Evolutionary conservation across 2,329 filamentous ascomycete genomes (phyloP).

Genomic region (Neofusicoccum cordaticola): DNA sequence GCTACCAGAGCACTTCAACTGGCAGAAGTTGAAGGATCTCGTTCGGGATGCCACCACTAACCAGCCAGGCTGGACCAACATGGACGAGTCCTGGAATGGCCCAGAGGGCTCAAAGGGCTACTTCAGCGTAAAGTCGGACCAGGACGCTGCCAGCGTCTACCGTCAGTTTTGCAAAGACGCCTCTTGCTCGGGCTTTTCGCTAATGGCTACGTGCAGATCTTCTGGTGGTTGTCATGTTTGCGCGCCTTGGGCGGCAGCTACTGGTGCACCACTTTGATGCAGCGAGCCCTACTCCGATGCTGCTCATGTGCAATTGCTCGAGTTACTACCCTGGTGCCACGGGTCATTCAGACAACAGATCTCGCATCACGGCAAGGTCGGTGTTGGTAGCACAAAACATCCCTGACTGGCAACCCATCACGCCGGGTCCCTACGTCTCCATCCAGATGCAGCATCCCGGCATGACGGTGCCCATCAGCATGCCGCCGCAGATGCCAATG

Average conservation of each 20-base stretch:
- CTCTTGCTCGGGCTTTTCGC: constrained; percentile 26
- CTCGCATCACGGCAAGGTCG: constrained; percentile 31
- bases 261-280: constrained; percentile 21
- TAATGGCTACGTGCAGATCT: not conserved
- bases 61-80: constrained; percentile 38
- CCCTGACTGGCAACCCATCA: not conserved
- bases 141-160: constrained; percentile 29
- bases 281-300: constrained; percentile 24
- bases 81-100: constrained; percentile 23
- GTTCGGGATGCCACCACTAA: constrained; percentile 32
- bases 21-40: constrained; percentile 39
- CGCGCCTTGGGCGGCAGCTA: constrained; percentile 24
- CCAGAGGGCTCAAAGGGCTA: constrained; percentile 32
- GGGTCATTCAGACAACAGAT: constrained; percentile 29
- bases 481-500: not conserved
- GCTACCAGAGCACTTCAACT: constrained; percentile 21
- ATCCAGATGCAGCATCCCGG: constrained; percentile 13
- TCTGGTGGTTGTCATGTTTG: constrained; percentile 30
- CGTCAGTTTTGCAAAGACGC: constrained; percentile 20
- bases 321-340: constrained; percentile 26
- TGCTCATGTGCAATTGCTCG: constrained; percentile 36
- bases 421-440: not conserved
- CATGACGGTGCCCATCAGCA: constrained; percentile 21
- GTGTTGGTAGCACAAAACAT: constrained; percentile 2
- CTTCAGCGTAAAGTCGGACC: constrained; percentile 33